Evolutionary conservation across 2,329 filamentous ascomycete genomes (phyloP).

Genomic region (Diaporthe destruens): DNA sequence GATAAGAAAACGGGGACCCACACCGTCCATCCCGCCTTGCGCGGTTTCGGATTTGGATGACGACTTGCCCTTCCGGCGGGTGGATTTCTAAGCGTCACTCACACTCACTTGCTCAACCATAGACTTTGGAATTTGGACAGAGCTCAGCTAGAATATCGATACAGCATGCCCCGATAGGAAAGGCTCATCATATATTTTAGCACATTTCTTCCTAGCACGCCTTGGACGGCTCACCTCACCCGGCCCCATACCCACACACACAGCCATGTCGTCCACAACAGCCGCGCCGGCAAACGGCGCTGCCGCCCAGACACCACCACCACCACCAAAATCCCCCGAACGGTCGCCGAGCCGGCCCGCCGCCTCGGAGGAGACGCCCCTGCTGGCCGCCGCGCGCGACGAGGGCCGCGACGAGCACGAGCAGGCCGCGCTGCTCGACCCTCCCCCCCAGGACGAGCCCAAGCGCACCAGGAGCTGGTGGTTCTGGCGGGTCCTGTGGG

Average conservation of each 20-base stretch:
- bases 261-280: conserved; percentile 35
- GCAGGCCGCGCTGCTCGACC: conserved; percentile 44
- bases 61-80: background rate
- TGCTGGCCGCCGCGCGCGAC: conserved; percentile 37
- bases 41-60: conserved; percentile 37
- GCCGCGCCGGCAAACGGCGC: conserved; percentile 28
- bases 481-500: conserved; percentile 54
- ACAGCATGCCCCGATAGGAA: conserved; percentile 15
- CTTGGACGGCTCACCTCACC: background rate
- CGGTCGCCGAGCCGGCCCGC: conserved; percentile 17
- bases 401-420: conserved; percentile 42
- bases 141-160: background rate
- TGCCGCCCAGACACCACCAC: conserved; percentile 36
- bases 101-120: background rate
- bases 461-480: conserved; percentile 47
- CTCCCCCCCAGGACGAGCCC: conserved; percentile 37
- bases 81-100: conserved; percentile 41
- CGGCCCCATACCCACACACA: background rate
- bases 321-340: conserved; percentile 8
- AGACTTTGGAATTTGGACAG: background rate
- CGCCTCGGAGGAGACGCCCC: conserved; percentile 40
- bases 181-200: background rate
- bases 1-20: conserved; percentile 34
- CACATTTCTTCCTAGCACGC: background rate
- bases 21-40: conserved; percentile 14